phyloP scores from a whole-genome alignment of 257 asterid genomes.

The Solanum tacnaense region DNA sequence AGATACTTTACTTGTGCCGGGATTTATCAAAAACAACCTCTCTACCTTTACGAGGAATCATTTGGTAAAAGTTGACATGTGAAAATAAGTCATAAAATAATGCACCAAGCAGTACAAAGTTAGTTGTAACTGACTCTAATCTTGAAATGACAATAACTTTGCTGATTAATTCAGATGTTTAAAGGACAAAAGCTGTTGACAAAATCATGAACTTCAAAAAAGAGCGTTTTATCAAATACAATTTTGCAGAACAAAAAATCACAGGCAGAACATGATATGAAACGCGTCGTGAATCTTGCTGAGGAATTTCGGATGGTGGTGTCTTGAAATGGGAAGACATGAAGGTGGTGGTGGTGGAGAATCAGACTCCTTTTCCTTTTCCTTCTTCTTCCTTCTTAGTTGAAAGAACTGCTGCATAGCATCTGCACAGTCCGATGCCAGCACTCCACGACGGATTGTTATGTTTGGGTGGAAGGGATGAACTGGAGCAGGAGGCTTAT shows the following conservation, averaged over 20 bases:
- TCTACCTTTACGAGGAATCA: neutral
- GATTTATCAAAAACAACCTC: too few species aligned
- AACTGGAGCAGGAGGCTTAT: conserved; percentile 68
- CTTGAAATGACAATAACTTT: neutral
- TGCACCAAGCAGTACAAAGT: neutral
- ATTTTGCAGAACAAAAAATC: neutral
- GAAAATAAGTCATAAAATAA: neutral
- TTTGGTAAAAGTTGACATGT: neutral
- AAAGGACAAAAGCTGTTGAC: neutral
- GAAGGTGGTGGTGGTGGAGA: conserved; percentile 42
- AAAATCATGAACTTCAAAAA: neutral
- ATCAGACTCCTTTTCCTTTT: conserved; percentile 42
- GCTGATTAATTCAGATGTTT: neutral
- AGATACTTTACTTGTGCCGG: neutral
- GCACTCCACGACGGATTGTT: conserved; percentile 55
- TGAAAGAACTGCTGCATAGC: conserved; percentile 85
- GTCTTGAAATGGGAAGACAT: conserved; percentile 45
- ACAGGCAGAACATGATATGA: conserved; percentile 57
- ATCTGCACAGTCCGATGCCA: conserved; percentile 80
- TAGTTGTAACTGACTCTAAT: neutral
- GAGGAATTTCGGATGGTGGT: conserved; percentile 51
- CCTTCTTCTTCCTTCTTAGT: conserved; percentile 62
- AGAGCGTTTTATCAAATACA: neutral
- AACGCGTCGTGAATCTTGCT: conserved; percentile 61
- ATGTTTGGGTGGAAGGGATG: conserved; percentile 97